Evolutionary conservation across 768 basidiomycete genomes (phyloP).

Genomic region (Leccinum fibrillosum): DNA sequence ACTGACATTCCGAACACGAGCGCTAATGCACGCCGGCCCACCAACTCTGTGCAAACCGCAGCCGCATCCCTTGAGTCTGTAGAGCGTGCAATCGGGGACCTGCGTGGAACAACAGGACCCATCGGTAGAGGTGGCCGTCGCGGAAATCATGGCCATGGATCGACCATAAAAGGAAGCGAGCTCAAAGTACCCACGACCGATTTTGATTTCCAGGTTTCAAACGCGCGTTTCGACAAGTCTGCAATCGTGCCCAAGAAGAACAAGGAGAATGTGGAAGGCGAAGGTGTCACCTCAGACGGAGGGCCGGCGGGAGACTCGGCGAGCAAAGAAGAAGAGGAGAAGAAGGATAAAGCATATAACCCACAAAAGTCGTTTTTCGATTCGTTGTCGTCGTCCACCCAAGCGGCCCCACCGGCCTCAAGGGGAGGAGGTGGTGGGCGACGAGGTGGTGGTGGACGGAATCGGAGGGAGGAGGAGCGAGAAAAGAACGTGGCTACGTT

Average conservation of each 20-base stretch:
- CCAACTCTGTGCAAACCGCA: conserved; percentile 63
- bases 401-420: conserved; percentile 26
- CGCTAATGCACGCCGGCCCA: conserved; percentile 30
- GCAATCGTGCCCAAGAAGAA: conserved; percentile 41
- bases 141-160: conserved; percentile 26
- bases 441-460: conserved; percentile 53
- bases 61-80: conserved; percentile 74
- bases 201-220: conserved; percentile 78
- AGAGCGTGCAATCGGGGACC: conserved; percentile 52
- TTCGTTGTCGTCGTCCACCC: conserved; percentile 52
- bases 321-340: conserved; percentile 36
- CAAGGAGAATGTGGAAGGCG: conserved; percentile 30
- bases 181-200: conserved; percentile 68
- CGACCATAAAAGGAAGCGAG: conserved; percentile 32
- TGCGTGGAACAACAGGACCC: conserved; percentile 38
- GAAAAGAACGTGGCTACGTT: conserved; percentile 85
- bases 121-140: conserved; percentile 41
- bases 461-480: conserved; percentile 77
- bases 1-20: conserved; percentile 25
- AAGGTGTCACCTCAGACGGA: conserved; percentile 29
- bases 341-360: conserved; percentile 60
- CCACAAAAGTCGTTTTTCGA: conserved; percentile 82
- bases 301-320: conserved; percentile 20
- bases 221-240: conserved; percentile 79
- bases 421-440: conserved; percentile 40